A percentile compares a stretch with the other conserved stretches of the same genome.
phyloP scores from a whole-genome alignment of 2,329 filamentous ascomycete genomes.

The Stagonosporopsis tanaceti region DNA sequence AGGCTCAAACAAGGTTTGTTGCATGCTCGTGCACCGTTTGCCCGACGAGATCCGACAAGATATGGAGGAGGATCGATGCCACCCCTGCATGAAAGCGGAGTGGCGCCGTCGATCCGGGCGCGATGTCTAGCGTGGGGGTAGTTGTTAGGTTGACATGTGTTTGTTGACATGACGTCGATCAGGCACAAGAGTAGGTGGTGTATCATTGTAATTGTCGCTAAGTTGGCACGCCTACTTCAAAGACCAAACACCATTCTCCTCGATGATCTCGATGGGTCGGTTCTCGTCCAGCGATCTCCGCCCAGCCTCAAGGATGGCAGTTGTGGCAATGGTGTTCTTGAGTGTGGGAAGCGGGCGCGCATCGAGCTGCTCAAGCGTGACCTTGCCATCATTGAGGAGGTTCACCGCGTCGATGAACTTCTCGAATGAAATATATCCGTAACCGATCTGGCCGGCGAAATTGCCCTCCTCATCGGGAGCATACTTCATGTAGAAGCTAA shows the following conservation, averaged over 20 bases:
- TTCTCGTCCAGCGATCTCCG: slow-evolving; percentile 84
- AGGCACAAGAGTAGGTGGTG: neutral
- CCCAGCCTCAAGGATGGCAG: slow-evolving; percentile 89
- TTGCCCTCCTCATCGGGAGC: slow-evolving; percentile 94
- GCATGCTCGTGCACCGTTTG: slow-evolving; percentile 11
- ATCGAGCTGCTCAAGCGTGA: slow-evolving; percentile 79
- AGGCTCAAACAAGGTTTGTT: neutral
- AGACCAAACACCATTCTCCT: slow-evolving; percentile 72
- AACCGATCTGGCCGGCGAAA: slow-evolving; percentile 88
- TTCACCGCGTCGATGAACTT: slow-evolving; percentile 92
- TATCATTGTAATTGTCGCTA: slow-evolving; percentile 14
- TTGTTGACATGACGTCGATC: slow-evolving; percentile 5
- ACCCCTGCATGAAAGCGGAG: slow-evolving; percentile 13
- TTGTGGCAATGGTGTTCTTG: slow-evolving; percentile 88
- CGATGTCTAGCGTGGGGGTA: slow-evolving; percentile 4
- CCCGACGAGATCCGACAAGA: neutral
- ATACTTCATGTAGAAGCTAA: slow-evolving; percentile 88
- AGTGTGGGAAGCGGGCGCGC: slow-evolving; percentile 82
- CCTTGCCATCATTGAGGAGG: slow-evolving; percentile 75
- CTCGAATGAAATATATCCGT: slow-evolving; percentile 93
- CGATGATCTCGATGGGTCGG: slow-evolving; percentile 76
- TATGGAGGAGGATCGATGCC: neutral
- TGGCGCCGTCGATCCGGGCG: slow-evolving; percentile 14
- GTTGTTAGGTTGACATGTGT: slow-evolving; percentile 2
- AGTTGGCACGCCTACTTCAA: slow-evolving; percentile 58